Evolutionary conservation across 2,329 filamentous ascomycete species (phyloP), one percentile per base, ranked within the genome.

Genomic region (Ceratocystis destructans): DNA sequence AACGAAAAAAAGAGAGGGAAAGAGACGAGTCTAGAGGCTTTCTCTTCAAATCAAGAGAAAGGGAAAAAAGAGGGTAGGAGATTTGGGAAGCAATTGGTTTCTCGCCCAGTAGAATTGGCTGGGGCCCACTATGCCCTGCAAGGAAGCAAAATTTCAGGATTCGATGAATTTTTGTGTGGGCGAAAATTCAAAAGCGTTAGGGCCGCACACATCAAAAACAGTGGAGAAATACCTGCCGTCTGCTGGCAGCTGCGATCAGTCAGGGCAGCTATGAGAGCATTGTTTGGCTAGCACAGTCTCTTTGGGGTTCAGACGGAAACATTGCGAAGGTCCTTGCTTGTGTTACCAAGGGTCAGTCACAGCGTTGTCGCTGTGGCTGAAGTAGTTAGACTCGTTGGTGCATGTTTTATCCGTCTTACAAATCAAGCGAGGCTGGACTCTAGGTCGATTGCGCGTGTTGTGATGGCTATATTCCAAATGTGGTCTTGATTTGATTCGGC

Each of bases 21-120:
- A 66, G 61, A 61, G 46, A 66, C 64, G 66, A 68, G 69, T 69
- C 69, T 69, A 68, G 64, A 70, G 69, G 69, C 68, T 69, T 65
- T 69, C 64, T 66, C 57, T 67, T 70, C 68, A 64, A 53, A 68
- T 64, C 67, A 64, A 66, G 64, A 66, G 64, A 55, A 68, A 50
- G 57, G 64, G 67, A 66, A 68, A 63, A 64, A 50, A 62, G 59
- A 66, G 59, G 67, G 59, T 55, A 68, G 61, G 55, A 59, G 64
- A 68, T 68, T 68, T 68, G 33, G 66, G 65, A 66, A 66, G 48
- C 66, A 68, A 59, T 67, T 62, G 66, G 59, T 68, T 59, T 65
- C 63, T 57, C 57, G 59, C 66, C 66, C 59, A 64, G 66, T 64
- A 64, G 66, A 67, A 62, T 67, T 64, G 66, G 66, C 66, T 64